Evolutionary conservation across 1,284 basidiomycete genomes (phyloP).

Genomic region (Apiotrichum gracile): DNA sequence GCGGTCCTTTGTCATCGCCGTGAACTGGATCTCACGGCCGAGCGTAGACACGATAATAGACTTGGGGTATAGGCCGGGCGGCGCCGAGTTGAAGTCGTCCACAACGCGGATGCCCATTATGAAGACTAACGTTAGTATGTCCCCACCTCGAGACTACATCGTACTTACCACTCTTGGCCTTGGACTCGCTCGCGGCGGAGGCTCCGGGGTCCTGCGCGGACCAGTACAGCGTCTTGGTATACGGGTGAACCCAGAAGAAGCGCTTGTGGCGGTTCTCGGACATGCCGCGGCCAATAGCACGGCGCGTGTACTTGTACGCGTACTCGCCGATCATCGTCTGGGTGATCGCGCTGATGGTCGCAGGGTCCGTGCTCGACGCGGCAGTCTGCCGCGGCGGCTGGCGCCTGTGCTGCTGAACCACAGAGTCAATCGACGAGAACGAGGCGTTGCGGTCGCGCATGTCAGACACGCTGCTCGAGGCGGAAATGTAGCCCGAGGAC

Average conservation of each 20-base stretch:
- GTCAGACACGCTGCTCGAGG: slow-evolving; percentile 26
- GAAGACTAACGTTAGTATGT: slow-evolving; percentile 56
- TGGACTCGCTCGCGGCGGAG: slow-evolving; percentile 77
- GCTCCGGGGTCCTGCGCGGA: slow-evolving; percentile 89
- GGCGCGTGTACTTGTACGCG: slow-evolving; percentile 93
- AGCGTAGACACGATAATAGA: slow-evolving; percentile 89
- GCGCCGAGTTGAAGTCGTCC: slow-evolving; percentile 85
- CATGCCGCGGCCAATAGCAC: slow-evolving; percentile 82
- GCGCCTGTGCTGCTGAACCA: slow-evolving; percentile 7
- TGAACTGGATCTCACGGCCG: slow-evolving; percentile 95
- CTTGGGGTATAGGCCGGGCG: slow-evolving; percentile 85
- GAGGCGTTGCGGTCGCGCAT: slow-evolving; percentile 30
- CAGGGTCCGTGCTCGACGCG: slow-evolving; percentile 63
- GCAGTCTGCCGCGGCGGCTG: slow-evolving; percentile 1
- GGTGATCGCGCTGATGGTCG: slow-evolving; percentile 89
- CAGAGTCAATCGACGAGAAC: slow-evolving; percentile 37
- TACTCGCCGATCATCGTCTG: slow-evolving; percentile 99
- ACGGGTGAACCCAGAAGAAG: slow-evolving; percentile 99
- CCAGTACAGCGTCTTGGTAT: slow-evolving; percentile 98
- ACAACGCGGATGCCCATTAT: slow-evolving; percentile 87
- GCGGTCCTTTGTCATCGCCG: slow-evolving; percentile 83
- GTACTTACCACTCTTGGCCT: slow-evolving; percentile 67
- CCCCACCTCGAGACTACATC: neutral
- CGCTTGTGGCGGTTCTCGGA: slow-evolving; percentile 86
- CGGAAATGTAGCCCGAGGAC: slow-evolving; percentile 26